These are phyloP conservation scores for Gossypium davidsonii DNA, from an alignment of 441 rosid species.

Conservation along the genomic window DNA sequence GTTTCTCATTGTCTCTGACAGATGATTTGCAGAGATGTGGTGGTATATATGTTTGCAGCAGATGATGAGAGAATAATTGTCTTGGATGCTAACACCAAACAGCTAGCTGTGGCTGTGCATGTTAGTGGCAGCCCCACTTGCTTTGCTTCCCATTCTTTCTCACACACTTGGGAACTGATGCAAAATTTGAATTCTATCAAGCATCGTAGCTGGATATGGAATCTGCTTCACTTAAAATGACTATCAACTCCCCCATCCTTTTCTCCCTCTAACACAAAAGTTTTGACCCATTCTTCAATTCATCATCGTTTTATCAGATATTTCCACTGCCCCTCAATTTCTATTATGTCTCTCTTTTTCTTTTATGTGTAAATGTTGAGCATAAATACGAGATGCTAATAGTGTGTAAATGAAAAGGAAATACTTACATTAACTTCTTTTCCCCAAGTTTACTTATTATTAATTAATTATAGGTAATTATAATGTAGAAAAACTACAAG, in stretches of 20 bases:
- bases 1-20: background rate
- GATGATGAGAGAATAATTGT: background rate
- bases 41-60: background rate
- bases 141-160: background rate
- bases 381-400: no score
- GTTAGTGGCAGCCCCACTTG: background rate
- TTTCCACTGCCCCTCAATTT: no score
- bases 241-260: background rate
- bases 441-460: no score
- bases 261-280: background rate
- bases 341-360: no score
- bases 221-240: conserved; percentile 20
- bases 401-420: no score
- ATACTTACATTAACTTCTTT: no score
- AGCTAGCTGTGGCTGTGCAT: background rate
- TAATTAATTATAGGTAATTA: no score
- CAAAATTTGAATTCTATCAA: background rate
- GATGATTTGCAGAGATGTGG: background rate
- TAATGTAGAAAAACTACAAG: no score
- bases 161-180: background rate
- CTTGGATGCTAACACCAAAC: conserved; percentile 2
- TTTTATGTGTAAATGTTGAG: no score
- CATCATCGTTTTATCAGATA: background rate
- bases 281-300: conserved; percentile 1
- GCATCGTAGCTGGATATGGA: background rate